Conservation (phyloP, 2,329 filamentous ascomycete species). For the Hymenoscyphus occultus region DNA sequence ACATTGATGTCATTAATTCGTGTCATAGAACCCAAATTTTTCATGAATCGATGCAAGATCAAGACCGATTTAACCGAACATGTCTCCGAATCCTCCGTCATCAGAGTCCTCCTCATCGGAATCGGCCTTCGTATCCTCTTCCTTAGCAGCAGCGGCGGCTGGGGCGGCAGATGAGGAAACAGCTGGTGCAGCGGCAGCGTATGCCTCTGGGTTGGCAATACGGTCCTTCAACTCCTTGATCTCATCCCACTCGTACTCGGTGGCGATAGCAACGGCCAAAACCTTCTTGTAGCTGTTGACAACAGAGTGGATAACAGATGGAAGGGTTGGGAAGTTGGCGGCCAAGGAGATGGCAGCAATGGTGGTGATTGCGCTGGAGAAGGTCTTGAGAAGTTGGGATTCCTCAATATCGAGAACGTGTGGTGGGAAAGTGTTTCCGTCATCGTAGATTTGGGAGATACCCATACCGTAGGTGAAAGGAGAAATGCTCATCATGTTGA, state of each 20-base stretch:
- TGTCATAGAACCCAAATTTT: slow-evolving; percentile 24
- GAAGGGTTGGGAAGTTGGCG: slow-evolving; percentile 90
- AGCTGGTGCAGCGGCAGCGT: slow-evolving; percentile 77
- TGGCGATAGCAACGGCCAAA: slow-evolving; percentile 83
- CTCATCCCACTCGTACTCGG: slow-evolving; percentile 90
- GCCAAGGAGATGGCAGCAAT: slow-evolving; percentile 91
- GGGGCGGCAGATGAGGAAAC: slow-evolving; percentile 55
- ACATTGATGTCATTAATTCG: slow-evolving; percentile 28
- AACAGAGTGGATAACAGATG: slow-evolving; percentile 92
- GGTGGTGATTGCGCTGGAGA: slow-evolving; percentile 77
- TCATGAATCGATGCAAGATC: slow-evolving; percentile 26
- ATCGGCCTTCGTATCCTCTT: slow-evolving; percentile 62
- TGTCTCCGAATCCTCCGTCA: slow-evolving; percentile 68
- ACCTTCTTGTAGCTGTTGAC: slow-evolving; percentile 99
- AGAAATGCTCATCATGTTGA: slow-evolving; percentile 99
- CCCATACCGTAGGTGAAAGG: slow-evolving; percentile 99
- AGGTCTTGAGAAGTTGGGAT: slow-evolving; percentile 83
- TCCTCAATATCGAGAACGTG: slow-evolving; percentile 90
- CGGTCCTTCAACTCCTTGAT: slow-evolving; percentile 99
- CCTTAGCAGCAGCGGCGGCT: slow-evolving; percentile 50
- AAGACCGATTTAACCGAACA: slow-evolving; percentile 59
- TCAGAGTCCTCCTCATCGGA: slow-evolving; percentile 65
- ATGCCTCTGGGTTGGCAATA: slow-evolving; percentile 97
- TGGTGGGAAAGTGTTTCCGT: slow-evolving; percentile 87
- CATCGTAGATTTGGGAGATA: slow-evolving; percentile 93